Evolutionary conservation across 192 early-diverging fungal species (phyloP).

Genomic region (Coemansia furcata): DNA sequence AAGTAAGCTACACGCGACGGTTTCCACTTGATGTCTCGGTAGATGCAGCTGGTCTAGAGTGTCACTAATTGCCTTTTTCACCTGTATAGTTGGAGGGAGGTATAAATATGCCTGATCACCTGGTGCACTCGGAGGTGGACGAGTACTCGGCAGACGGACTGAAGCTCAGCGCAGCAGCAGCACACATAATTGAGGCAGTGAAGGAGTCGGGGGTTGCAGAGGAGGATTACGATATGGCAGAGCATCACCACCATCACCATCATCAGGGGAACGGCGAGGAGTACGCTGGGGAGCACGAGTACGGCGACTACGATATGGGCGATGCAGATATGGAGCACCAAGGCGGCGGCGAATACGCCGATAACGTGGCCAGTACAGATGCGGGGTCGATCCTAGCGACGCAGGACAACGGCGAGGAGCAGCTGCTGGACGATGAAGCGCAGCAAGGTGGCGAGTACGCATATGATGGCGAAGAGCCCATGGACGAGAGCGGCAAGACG

Average conservation of each 20-base stretch:
- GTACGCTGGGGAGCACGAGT: conserved; percentile 34
- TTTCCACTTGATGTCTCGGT: not conserved
- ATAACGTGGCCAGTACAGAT: conserved; percentile 19
- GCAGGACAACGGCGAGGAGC: conserved; percentile 34
- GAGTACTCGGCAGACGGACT: conserved; percentile 3
- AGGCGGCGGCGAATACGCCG: conserved; percentile 17
- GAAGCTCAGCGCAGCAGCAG: conserved; percentile 7
- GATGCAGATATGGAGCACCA: conserved; percentile 25
- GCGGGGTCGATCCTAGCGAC: conserved; percentile 38
- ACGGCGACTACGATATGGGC: conserved; percentile 31
- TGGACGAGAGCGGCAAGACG: conserved; percentile 3
- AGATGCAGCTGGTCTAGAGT: not conserved
- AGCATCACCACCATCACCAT: conserved; percentile 12
- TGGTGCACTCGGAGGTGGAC: conserved; percentile 1
- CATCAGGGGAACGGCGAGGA: conserved; percentile 12
- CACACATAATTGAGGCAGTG: not conserved
- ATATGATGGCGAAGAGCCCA: not conserved
- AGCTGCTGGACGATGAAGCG: conserved; percentile 12
- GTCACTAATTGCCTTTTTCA: not conserved
- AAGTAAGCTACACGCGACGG: not conserved
- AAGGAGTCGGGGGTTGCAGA: conserved; percentile 8
- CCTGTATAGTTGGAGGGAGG: not conserved
- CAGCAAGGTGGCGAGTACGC: conserved; percentile 1
- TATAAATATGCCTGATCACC: not conserved
- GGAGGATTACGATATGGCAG: conserved; percentile 18